phyloP scores from a whole-genome alignment of 192 early-diverging fungal species.

The Spinellus fusiger region DNA sequence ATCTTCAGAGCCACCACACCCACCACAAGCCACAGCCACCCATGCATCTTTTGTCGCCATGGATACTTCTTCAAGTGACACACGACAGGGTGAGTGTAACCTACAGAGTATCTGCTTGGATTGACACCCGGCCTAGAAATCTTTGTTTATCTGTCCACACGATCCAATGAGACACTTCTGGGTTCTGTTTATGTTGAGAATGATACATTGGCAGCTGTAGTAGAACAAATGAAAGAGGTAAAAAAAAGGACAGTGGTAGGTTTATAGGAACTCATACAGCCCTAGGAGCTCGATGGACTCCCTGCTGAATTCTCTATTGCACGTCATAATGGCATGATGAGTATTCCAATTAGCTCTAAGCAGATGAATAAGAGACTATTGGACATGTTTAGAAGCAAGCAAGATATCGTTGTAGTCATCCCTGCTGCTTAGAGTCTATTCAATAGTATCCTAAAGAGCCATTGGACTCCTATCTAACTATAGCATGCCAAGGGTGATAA shows the following conservation, averaged over 20 bases:
- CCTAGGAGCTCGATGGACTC: constrained; percentile 54
- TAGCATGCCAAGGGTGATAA: not conserved
- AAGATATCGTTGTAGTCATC: constrained; percentile 44
- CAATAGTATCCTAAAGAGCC: too few relatives aligned
- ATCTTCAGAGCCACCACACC: not conserved
- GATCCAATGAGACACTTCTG: constrained; percentile 43
- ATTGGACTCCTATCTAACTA: not conserved
- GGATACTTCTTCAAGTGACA: not conserved
- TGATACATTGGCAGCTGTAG: constrained; percentile 35
- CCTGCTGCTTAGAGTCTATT: not conserved
- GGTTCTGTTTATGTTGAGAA: constrained; percentile 56
- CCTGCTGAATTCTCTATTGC: constrained; percentile 41
- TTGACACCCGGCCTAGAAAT: constrained; percentile 46
- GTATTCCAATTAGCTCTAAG: constrained; percentile 53
- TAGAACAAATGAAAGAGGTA: constrained; percentile 39
- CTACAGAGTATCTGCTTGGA: constrained; percentile 6
- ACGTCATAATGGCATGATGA: constrained; percentile 51
- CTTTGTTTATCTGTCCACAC: constrained; percentile 42
- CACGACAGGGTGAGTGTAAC: not conserved
- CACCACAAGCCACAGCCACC: not conserved
- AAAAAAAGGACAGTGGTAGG: not conserved
- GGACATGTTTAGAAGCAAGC: constrained; percentile 45
- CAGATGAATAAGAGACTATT: constrained; percentile 47
- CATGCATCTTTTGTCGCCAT: not conserved
- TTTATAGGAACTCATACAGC: not conserved